Evolutionary conservation across 805 yeast genomes (phyloP), one percentile per base, ranked within the genome.

Genomic region (Saturnispora besseyi): DNA sequence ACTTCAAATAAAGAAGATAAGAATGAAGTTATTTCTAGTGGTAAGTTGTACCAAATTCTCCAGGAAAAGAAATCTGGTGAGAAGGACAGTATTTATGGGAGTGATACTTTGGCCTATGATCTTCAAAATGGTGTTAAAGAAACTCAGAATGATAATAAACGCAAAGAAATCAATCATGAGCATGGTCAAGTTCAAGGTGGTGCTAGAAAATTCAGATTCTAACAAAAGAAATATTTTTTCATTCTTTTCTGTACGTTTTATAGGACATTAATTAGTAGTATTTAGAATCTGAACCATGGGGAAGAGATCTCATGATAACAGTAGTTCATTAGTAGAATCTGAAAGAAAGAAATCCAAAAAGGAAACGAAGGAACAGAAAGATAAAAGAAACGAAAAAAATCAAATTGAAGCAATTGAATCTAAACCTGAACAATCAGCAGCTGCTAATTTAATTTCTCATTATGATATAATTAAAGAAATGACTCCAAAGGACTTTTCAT

Each of bases 41-140:
- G 45, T 3, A 56, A 49, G 7, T 54, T 70, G 12, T 72, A 65
- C 50, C 59, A 62, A 2, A 68, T 71, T 9, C 53, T 71, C 21
- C 58, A 65, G 26, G 64, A 63, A 30, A 57, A 54, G 4, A 53
- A 53, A 15, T 51, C 56, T 0, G 52, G 57, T 7, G 59, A 54
- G 32, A 56, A 51, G 18, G 56, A 46, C 29, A 66, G 67, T 47
- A 55, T 63, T 8, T 63, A 59, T 41, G 73, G 72, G 2, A 46
- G 63, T 5, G 66, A 62, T 24, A 52, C 62, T 0, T 21, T 51
- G 26, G 55, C 61, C 0, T 64, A 64, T 43, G 61, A 59, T 4
- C n/a, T 62, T 9, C 49, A 46, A 21, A 18, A 13, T 13, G 31
- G 10, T 10, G 22, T 9, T 3, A 36, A 24, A 5, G 21, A 21